Evolutionary conservation across 2,329 filamentous ascomycete species (phyloP).

Genomic region (Ascochyta fabae): DNA sequence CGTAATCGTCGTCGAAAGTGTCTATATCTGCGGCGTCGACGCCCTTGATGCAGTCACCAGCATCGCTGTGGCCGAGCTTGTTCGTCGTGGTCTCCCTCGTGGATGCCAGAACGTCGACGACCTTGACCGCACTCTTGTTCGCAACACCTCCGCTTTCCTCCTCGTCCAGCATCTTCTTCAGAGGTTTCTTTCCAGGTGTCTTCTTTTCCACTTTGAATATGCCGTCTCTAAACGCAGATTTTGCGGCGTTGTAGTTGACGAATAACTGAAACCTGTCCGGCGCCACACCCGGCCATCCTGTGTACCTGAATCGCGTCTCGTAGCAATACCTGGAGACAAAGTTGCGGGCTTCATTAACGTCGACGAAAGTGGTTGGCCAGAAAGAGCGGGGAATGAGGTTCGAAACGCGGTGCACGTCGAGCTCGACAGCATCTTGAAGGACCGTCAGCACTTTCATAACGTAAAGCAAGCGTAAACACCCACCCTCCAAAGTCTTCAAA

Average conservation of each 20-base stretch:
- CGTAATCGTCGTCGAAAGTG: not conserved
- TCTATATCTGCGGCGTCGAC: not conserved
- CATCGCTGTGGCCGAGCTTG: not conserved
- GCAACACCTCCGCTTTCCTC: not conserved
- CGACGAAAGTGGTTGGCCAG: not conserved
- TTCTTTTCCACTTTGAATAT: conserved; percentile 1
- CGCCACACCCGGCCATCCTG: conserved; percentile 6
- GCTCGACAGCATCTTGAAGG: not conserved
- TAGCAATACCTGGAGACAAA: not conserved
- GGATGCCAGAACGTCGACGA: not conserved
- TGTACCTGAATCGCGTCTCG: conserved; percentile 1
- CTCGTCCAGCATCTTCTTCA: not conserved
- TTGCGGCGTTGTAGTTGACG: conserved; percentile 12
- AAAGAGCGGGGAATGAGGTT: not conserved
- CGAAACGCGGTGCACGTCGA: not conserved
- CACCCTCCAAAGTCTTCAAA: not conserved
- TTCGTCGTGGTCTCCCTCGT: not conserved
- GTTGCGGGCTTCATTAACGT: conserved; percentile 16
- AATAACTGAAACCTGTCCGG: conserved; percentile 1
- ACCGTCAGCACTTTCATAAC: not conserved
- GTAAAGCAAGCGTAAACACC: not conserved
- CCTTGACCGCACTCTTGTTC: not conserved
- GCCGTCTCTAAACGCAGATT: conserved; percentile 6
- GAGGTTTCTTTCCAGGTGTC: not conserved
- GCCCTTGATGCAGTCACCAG: not conserved